Percentiles rank a stretch among this genome's conserved stretches.
These are phyloP conservation scores for Huntiella savannae DNA, from an alignment of 2,329 filamentous ascomycete species.

Conservation along the genomic window DNA sequence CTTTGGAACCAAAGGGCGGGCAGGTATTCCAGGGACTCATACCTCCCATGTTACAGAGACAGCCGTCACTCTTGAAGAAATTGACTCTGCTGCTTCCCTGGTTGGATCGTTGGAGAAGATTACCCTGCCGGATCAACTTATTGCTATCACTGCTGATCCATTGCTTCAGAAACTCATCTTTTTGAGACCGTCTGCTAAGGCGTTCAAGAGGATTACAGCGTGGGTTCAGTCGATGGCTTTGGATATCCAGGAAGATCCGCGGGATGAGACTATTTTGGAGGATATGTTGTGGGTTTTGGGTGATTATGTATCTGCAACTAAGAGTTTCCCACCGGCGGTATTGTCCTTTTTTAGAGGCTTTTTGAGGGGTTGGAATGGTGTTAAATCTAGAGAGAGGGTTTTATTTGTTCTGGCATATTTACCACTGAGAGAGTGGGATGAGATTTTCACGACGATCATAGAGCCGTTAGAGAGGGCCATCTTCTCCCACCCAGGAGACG, in stretches of 20 bases:
- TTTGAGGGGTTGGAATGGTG: constrained; percentile 43
- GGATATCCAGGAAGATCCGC: constrained; percentile 34
- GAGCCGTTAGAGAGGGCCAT: constrained; percentile 21
- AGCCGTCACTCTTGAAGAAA: constrained; percentile 55
- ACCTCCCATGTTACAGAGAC: constrained; percentile 55
- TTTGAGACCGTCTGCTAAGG: constrained; percentile 36
- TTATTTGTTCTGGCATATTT: constrained; percentile 38
- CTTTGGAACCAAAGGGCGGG: constrained; percentile 36
- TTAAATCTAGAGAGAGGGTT: constrained; percentile 31
- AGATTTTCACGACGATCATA: constrained; percentile 32
- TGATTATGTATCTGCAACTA: constrained; percentile 36
- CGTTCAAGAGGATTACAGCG: constrained; percentile 32
- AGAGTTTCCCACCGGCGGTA: constrained; percentile 30
- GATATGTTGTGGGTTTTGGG: constrained; percentile 36
- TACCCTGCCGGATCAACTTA: constrained; percentile 63
- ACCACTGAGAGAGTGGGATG: constrained; percentile 34
- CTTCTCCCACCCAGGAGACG: constrained; percentile 15
- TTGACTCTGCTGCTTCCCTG: constrained; percentile 51
- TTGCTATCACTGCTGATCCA: constrained; percentile 56
- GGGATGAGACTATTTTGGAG: constrained; percentile 27
- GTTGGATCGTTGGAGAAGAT: constrained; percentile 58
- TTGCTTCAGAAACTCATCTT: constrained; percentile 60
- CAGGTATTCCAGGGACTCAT: constrained; percentile 46
- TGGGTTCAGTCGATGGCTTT: constrained; percentile 39
- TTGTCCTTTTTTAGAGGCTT: constrained; percentile 33